A percentile compares a stretch with the other conserved stretches of the same genome.
Evolutionary conservation across 2,329 filamentous ascomycete genomes (phyloP).

Genomic region (Aspergillus japonicus): DNA sequence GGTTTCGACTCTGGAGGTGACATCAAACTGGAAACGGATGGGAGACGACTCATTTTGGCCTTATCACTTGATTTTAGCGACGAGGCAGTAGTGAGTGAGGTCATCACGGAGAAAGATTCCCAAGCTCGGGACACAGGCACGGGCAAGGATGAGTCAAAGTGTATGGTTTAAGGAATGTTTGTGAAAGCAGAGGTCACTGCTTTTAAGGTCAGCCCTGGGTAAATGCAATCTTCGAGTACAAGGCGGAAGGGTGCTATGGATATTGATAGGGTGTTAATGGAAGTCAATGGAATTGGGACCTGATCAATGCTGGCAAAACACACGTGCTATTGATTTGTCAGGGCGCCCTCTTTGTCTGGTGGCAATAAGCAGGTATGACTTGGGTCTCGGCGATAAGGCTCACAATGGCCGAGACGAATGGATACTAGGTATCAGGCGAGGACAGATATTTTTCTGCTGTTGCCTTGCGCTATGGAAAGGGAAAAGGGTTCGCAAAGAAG

Average conservation of each 20-base stretch:
- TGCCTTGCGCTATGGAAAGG: neutral
- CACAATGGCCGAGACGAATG: conserved; percentile 12
- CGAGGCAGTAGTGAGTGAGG: conserved; percentile 24
- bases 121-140: neutral
- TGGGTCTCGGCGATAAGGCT: conserved; percentile 23
- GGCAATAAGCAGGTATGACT: conserved; percentile 23
- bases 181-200: neutral
- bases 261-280: conserved; percentile 20
- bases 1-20: conserved; percentile 51
- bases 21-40: conserved; percentile 46
- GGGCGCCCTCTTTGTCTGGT: conserved; percentile 24
- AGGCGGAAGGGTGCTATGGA: conserved; percentile 3
- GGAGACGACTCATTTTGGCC: conserved; percentile 43
- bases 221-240: neutral
- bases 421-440: conserved; percentile 5
- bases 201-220: conserved; percentile 1
- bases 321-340: conserved; percentile 30
- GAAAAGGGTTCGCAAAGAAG: conserved; percentile 3
- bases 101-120: conserved; percentile 24
- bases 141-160: neutral
- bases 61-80: conserved; percentile 23
- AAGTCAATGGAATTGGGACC: conserved; percentile 22
- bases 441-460: conserved; percentile 1
- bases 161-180: neutral
- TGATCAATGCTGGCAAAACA: conserved; percentile 19